phyloP scores from a whole-genome alignment of 2,329 filamentous ascomycete genomes.

The Aspergillus oerlinghausenensis region DNA sequence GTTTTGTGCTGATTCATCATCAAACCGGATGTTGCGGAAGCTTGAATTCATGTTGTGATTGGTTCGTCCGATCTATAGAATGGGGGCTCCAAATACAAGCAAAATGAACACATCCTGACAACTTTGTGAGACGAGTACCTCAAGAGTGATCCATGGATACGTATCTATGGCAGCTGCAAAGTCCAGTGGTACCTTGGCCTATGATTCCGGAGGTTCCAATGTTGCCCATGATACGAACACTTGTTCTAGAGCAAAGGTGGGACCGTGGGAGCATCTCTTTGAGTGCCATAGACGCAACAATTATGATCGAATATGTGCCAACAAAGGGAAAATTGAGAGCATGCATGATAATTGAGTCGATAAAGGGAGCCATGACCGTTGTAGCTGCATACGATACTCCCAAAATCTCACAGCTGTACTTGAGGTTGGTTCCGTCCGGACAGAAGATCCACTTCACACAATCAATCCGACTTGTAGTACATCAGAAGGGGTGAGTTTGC shows the following conservation, averaged over 20 bases:
- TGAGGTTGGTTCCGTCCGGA: not conserved
- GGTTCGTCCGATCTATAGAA: not conserved
- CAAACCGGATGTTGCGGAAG: slow-evolving; percentile 16
- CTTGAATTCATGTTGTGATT: not conserved
- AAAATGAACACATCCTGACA: not conserved
- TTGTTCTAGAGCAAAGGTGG: too few species aligned
- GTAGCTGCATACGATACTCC: too few species aligned
- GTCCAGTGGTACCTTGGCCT: too few species aligned
- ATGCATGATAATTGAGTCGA: too few species aligned
- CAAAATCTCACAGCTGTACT: too few species aligned
- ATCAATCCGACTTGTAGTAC: not conserved
- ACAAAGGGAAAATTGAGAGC: too few species aligned
- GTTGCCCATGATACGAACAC: too few species aligned
- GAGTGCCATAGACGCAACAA: too few species aligned
- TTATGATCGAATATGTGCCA: too few species aligned
- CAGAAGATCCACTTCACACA: not conserved
- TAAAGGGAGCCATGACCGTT: too few species aligned
- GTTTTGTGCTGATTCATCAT: not conserved
- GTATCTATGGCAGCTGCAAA: not conserved
- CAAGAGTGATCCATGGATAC: not conserved
- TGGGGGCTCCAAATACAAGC: not conserved
- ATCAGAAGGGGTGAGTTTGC: not conserved
- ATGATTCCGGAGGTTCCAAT: too few species aligned
- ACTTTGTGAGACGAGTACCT: not conserved
- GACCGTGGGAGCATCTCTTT: too few species aligned